phyloP scores from a whole-genome alignment of 2,329 filamentous ascomycete species.

The Alternaria brassicae region DNA sequence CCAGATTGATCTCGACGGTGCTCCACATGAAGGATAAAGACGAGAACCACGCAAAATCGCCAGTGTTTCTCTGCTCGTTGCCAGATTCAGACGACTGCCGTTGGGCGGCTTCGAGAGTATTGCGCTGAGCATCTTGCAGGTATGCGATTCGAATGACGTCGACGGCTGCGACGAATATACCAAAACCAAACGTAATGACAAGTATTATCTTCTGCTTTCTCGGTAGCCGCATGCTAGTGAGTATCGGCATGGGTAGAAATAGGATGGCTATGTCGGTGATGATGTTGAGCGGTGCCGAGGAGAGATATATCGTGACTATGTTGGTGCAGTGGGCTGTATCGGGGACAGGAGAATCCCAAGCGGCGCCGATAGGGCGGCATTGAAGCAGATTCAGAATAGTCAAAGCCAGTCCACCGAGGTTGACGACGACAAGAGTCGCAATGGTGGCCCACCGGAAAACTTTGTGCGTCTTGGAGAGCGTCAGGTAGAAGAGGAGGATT shows the following conservation, averaged over 20 bases:
- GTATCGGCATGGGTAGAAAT: conserved; percentile 84
- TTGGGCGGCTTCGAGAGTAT: conserved; percentile 54
- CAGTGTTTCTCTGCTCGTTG: conserved; percentile 50
- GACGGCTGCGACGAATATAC: conserved; percentile 85
- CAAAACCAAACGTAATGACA: conserved; percentile 83
- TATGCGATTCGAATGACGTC: conserved; percentile 92
- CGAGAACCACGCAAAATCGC: conserved; percentile 72
- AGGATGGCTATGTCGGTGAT: conserved; percentile 89
- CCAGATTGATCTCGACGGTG: conserved; percentile 87
- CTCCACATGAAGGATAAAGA: conserved; percentile 93
- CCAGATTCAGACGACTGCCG: conserved; percentile 30
- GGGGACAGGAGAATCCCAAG: conserved; percentile 63
- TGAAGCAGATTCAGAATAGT: conserved; percentile 90
- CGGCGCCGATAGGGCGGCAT: conserved; percentile 76
- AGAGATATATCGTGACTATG: conserved; percentile 69
- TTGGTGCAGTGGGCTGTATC: conserved; percentile 62
- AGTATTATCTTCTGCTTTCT: conserved; percentile 86
- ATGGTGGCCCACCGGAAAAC: conserved; percentile 85
- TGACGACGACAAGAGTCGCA: conserved; percentile 77
- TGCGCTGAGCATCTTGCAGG: conserved; percentile 72
- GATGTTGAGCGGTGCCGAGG: conserved; percentile 88
- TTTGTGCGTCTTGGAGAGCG: conserved; percentile 78
- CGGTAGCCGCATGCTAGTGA: conserved; percentile 79
- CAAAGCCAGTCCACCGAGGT: conserved; percentile 76
- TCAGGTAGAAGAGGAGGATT: conserved; percentile 89